phyloP scores from a whole-genome alignment of 805 yeast genomes.

The Schizosaccharomyces octosporus region DNA sequence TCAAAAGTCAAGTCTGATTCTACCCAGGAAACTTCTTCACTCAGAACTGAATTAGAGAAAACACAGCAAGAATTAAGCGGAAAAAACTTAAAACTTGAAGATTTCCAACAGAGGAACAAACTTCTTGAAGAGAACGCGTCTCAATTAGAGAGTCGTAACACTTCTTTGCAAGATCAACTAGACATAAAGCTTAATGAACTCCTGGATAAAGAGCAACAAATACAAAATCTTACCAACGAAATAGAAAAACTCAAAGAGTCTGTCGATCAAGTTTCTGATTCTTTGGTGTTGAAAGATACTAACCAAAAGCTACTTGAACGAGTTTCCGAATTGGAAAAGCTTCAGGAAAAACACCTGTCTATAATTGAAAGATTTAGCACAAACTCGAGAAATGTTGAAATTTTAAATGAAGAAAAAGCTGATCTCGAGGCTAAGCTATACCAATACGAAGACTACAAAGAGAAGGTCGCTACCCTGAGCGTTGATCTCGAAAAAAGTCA shows the following conservation, averaged over 20 bases:
- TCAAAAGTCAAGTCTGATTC: too few relatives aligned
- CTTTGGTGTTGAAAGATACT: background rate
- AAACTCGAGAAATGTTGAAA: conserved; percentile 21
- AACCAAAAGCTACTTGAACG: background rate
- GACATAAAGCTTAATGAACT: background rate
- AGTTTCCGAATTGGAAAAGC: background rate
- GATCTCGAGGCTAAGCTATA: conserved; percentile 18
- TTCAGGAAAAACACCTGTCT: background rate
- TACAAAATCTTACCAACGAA: background rate
- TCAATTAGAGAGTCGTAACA: background rate
- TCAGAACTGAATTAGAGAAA: background rate
- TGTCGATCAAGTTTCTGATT: background rate
- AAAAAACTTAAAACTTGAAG: background rate
- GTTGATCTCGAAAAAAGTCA: conserved; percentile 24
- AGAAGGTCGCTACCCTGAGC: conserved; percentile 22
- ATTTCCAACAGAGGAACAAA: background rate
- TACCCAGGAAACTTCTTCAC: background rate
- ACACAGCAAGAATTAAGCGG: background rate
- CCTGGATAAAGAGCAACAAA: background rate
- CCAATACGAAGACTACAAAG: conserved; percentile 19
- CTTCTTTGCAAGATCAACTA: background rate
- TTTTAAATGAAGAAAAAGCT: conserved; percentile 29
- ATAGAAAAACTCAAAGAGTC: background rate
- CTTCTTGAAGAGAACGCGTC: background rate
- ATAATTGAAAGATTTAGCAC: conserved; percentile 20